Evolutionary conservation across 176 grass and related monocot species (phyloP).

Genomic region (Elymus sibiricus): DNA sequence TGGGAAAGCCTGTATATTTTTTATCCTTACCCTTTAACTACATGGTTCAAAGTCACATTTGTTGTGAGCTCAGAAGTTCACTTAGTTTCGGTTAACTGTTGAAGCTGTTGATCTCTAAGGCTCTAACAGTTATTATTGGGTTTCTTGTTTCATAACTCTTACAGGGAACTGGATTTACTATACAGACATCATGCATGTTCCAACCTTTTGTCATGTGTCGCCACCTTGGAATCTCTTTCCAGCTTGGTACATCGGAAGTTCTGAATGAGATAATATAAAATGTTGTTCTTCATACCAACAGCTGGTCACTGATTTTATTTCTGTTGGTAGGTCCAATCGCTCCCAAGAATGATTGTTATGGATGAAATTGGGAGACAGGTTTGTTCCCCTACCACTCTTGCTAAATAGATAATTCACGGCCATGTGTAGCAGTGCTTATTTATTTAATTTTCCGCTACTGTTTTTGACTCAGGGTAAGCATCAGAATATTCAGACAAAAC

Average conservation of each 20-base stretch:
- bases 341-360: constrained; percentile 99
- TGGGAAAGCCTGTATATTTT: not conserved
- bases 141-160: constrained; percentile 13
- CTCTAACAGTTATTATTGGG: not conserved
- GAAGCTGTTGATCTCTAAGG: not conserved
- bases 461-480: not conserved
- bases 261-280: constrained; percentile 22
- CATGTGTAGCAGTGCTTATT: not conserved
- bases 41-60: not conserved
- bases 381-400: constrained; percentile 18
- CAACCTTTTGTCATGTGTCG: constrained; percentile 87
- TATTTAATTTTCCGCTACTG: not conserved
- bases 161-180: constrained; percentile 97
- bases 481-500: not conserved
- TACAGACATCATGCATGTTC: constrained; percentile 76
- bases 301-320: constrained; percentile 11
- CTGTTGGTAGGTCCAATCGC: constrained; percentile 64
- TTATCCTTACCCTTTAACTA: not conserved
- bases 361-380: constrained; percentile 99
- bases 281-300: constrained; percentile 1
- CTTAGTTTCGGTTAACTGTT: not conserved
- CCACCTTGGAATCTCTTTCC: constrained; percentile 92
- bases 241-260: constrained; percentile 59
- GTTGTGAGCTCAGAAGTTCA: not conserved
- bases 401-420: not conserved